Evolutionary conservation across 1,284 basidiomycete species (phyloP), one percentile per base, ranked within the genome.

Genomic region (Xanthoconium separans): DNA sequence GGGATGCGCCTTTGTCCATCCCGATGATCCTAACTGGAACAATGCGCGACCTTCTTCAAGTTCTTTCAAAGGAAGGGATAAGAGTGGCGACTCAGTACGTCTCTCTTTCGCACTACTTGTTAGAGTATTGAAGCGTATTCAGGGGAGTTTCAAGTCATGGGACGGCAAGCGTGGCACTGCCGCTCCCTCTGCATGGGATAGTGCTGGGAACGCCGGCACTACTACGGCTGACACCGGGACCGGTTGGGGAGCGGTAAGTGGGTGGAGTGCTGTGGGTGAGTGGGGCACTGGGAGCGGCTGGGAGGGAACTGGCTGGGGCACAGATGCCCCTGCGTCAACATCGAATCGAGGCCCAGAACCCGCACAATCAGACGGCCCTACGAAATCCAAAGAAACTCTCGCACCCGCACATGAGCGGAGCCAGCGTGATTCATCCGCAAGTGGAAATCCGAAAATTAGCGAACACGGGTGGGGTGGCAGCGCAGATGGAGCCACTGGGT

Each of bases 1-100:
- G 3, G 60, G 59, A 33, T 69, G 70, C 24, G 27, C 16, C 7
- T 69, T 65, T 31, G 4, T 67, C n/a, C 66, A 69, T 49, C 70
- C 69, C 4, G 60, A 18, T 18, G 55, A 67, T 13, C 39, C 64
- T 13, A 40, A 42, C n/a, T 69, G 66, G 66, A 41, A 7, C 30
- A 50, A 37, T 9, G 69, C 69, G 5, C 54, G 33, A 13, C 18
- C 39, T 27, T 5, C 65, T n/a, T 46, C 51, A n/a, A 40, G 61
- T n/a, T 44, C 51, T 16, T 42, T 15, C 40, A 60, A n/a, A 44
- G 8, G 55, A 29, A 59, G 22, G 43, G 58, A 63, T 24, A 61
- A 50, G 31, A 48, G 57, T 18, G 56, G 51, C 7, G 49, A 53
- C 49, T 50, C 54, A 30, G 68, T 71, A 44, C 16, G 64, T 50